Conservation (phyloP, 2,329 filamentous ascomycete species). For the Cladobotryum protrusum region DNA sequence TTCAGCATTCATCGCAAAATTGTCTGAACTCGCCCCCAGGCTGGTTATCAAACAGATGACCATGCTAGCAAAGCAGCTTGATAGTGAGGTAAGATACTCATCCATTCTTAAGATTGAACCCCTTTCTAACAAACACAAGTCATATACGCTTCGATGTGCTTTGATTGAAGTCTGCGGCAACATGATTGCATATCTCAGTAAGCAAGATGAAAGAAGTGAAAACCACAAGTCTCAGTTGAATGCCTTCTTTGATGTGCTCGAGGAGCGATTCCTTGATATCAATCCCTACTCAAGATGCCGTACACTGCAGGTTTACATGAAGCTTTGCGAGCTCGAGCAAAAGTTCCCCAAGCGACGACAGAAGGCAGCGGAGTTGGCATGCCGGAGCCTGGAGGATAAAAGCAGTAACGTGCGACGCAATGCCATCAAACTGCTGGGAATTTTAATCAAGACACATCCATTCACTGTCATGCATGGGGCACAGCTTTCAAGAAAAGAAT, state of each 20-base stretch:
- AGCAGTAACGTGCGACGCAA: conserved; percentile 96
- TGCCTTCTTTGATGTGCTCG: conserved; percentile 92
- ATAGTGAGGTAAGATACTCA: conserved; percentile 67
- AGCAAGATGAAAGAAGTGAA: conserved; percentile 83
- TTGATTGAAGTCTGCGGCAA: conserved; percentile 97
- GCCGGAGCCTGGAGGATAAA: conserved; percentile 89
- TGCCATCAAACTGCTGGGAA: conserved; percentile 84
- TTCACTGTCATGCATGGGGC: conserved; percentile 90
- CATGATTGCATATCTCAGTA: conserved; percentile 83
- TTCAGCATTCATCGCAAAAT: conserved; percentile 84
- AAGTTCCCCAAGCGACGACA: conserved; percentile 93
- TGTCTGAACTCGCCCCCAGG: conserved; percentile 86
- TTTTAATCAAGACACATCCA: conserved; percentile 87
- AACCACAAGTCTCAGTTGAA: conserved; percentile 94
- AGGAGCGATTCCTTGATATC: conserved; percentile 91
- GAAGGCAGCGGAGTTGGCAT: conserved; percentile 77
- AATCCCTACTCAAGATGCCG: conserved; percentile 94
- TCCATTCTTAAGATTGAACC: background rate
- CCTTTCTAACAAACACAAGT: conserved; percentile 41
- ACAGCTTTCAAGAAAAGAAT: conserved; percentile 76
- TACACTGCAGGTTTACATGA: conserved; percentile 87
- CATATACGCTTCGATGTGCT: conserved; percentile 87
- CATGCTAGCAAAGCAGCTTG: conserved; percentile 84
- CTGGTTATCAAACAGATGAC: conserved; percentile 98
- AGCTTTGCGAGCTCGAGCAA: conserved; percentile 86